These are phyloP conservation scores for Stephania yunnanensis DNA, from an alignment of 164 flowering plant species.

Conservation along the genomic window DNA sequence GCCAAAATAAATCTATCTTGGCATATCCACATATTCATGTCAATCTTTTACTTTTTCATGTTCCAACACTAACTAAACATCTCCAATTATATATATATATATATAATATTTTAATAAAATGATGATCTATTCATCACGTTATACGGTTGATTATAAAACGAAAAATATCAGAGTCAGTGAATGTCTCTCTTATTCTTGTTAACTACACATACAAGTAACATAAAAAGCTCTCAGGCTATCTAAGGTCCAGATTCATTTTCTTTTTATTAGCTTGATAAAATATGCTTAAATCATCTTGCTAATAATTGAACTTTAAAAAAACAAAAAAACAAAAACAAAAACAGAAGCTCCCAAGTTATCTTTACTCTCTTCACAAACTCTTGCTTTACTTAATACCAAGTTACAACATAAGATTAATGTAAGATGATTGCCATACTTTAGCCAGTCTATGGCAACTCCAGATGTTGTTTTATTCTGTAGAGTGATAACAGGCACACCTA, in stretches of 20 bases:
- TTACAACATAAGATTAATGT: neutral
- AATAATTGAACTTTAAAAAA: neutral
- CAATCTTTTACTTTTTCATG: no score
- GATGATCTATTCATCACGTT: neutral
- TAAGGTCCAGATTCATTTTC: neutral
- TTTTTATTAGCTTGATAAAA: neutral
- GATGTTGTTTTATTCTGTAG: conserved; percentile 28
- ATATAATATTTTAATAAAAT: no score
- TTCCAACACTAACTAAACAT: no score
- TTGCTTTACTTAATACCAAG: conserved; percentile 2
- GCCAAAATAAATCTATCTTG: no score
- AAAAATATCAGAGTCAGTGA: neutral
- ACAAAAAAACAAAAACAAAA: no score
- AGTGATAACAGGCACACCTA: conserved; percentile 55
- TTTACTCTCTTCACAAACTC: neutral
- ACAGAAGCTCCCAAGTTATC: neutral
- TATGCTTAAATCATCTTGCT: neutral
- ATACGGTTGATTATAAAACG: neutral
- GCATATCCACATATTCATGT: no score
- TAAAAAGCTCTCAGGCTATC: neutral
- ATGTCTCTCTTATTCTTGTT: neutral
- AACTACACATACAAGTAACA: neutral
- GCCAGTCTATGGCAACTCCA: conserved; percentile 62
- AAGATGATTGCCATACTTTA: conserved; percentile 47
- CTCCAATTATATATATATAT: neutral